Conservation (phyloP, 805 yeast genomes). For the Starmera amethionina region DNA sequence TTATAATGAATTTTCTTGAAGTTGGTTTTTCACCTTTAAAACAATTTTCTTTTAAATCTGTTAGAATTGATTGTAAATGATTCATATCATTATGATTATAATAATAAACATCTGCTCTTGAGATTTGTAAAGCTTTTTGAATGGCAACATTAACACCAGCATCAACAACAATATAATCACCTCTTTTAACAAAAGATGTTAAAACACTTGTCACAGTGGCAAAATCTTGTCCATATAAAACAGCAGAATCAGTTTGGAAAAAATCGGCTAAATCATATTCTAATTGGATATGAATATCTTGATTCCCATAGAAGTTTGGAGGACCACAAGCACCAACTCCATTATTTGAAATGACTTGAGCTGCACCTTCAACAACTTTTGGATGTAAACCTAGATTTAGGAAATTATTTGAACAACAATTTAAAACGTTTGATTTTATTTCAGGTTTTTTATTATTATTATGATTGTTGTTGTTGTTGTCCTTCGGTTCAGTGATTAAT, state of each 20-base stretch:
- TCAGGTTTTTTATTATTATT: conserved; percentile 19
- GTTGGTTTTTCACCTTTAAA: conserved; percentile 46
- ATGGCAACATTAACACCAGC: conserved; percentile 62
- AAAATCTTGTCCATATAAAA: conserved; percentile 89
- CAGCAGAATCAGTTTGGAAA: conserved; percentile 68
- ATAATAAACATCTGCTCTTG: conserved; percentile 69
- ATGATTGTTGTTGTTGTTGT: too few species aligned
- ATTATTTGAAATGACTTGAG: conserved; percentile 46
- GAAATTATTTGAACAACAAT: conserved; percentile 66
- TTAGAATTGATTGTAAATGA: conserved; percentile 62
- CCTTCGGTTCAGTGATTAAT: conserved; percentile 10
- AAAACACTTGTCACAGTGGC: conserved; percentile 79
- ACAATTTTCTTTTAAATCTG: conserved; percentile 25
- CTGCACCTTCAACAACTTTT: conserved; percentile 41
- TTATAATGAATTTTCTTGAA: conserved; percentile 83
- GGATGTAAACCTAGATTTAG: conserved; percentile 47
- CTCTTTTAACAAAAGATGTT: conserved; percentile 91
- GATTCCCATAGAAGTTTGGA: conserved; percentile 94
- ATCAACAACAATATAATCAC: conserved; percentile 87
- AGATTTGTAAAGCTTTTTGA: conserved; percentile 80
- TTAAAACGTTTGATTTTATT: conserved; percentile 29
- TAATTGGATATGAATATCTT: conserved; percentile 76
- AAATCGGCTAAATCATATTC: conserved; percentile 69
- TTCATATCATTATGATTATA: conserved; percentile 84
- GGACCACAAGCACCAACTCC: conserved; percentile 99